Evolutionary conservation across 192 early-diverging fungal genomes (phyloP).

Genomic region (Globomyces pollinis-pini): DNA sequence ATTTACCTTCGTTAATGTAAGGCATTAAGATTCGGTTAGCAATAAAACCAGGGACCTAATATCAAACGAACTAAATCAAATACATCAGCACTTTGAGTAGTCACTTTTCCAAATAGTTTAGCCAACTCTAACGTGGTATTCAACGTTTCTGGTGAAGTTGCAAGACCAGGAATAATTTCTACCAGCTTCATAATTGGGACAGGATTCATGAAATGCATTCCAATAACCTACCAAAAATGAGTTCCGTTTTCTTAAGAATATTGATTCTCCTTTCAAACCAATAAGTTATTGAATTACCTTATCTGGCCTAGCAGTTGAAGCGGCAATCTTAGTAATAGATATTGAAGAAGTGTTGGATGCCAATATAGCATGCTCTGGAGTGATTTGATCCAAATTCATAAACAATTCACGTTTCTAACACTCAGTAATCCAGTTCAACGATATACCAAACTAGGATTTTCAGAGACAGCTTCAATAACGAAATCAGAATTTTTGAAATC

Average conservation of each 20-base stretch:
- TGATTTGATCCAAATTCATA: constrained; percentile 58
- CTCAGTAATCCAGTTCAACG: constrained; percentile 59
- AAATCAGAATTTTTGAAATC: constrained; percentile 68
- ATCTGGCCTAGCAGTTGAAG: constrained; percentile 72
- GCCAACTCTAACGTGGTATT: constrained; percentile 68
- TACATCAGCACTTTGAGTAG: constrained; percentile 78
- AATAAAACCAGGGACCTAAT: constrained; percentile 95
- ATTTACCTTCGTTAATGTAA: constrained; percentile 99
- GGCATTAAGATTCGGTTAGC: constrained; percentile 97
- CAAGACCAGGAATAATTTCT: constrained; percentile 92
- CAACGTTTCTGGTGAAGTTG: constrained; percentile 66
- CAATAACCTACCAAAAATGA: constrained; percentile 67
- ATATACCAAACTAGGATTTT: constrained; percentile 11
- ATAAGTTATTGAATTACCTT: constrained; percentile 26
- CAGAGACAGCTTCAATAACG: constrained; percentile 65
- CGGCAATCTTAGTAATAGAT: constrained; percentile 93
- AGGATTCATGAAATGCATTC: constrained; percentile 99
- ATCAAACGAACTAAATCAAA: too few relatives aligned
- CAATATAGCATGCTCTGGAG: constrained; percentile 67
- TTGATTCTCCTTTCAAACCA: neutral
- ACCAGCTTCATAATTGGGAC: constrained; percentile 96
- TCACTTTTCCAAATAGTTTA: constrained; percentile 86
- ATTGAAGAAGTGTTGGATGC: constrained; percentile 97
- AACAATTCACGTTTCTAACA: constrained; percentile 84
- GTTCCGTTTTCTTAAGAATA: neutral